Percentiles rank a stretch among this genome's conserved stretches.
Conservation (phyloP, 257 asterid genomes). For the Forsythia suspensa region DNA sequence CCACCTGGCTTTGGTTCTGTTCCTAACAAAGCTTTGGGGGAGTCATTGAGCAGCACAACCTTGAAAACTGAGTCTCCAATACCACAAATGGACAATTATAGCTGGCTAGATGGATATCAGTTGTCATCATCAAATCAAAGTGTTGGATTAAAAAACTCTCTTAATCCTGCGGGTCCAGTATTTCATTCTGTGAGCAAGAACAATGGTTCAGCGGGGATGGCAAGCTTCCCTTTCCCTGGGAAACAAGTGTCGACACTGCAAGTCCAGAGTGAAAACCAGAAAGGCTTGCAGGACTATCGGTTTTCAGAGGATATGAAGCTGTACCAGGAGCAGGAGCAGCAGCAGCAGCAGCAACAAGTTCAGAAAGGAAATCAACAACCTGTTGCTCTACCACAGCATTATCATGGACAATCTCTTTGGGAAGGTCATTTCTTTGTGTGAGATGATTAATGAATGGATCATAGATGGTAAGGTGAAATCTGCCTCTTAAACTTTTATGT, state of each 20-base stretch:
- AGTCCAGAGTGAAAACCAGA: slow-evolving; percentile 53
- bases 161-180: slow-evolving; percentile 44
- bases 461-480: slow-evolving; percentile 45
- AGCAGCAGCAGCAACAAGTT: slow-evolving; percentile 66
- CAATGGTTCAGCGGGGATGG: slow-evolving; percentile 49
- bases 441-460: slow-evolving; percentile 42
- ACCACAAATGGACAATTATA: slow-evolving; percentile 69
- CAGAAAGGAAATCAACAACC: slow-evolving; percentile 62
- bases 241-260: slow-evolving; percentile 56
- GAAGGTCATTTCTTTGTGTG: slow-evolving; percentile 75
- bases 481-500: background rate
- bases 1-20: slow-evolving; percentile 96
- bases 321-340: slow-evolving; percentile 50
- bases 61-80: slow-evolving; percentile 40
- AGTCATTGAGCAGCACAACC: slow-evolving; percentile 38
- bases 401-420: slow-evolving; percentile 79
- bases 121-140: slow-evolving; percentile 57
- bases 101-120: slow-evolving; percentile 90
- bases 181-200: slow-evolving; percentile 39
- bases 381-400: slow-evolving; percentile 54
- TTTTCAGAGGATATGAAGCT: slow-evolving; percentile 51
- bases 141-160: slow-evolving; percentile 48
- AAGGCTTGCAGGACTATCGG: slow-evolving; percentile 54
- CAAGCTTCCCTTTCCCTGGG: slow-evolving; percentile 83
- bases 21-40: slow-evolving; percentile 64